A percentile compares a stretch with the other conserved stretches of the same genome.
phyloP scores from a whole-genome alignment of 768 basidiomycete species.

The Termitomyces sp. region DNA sequence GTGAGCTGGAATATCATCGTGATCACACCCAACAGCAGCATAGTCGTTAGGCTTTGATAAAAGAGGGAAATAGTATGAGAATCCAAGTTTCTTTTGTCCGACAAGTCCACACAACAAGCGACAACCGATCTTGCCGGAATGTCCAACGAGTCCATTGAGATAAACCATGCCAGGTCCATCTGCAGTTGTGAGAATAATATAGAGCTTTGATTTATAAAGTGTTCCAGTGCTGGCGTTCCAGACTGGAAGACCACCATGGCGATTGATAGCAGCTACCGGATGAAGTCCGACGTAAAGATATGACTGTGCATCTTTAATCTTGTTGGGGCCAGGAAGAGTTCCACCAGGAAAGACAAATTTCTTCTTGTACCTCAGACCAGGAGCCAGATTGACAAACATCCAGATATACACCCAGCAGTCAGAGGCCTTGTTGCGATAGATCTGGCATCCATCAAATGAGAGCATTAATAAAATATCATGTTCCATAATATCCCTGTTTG shows the following conservation, averaged over 20 bases:
- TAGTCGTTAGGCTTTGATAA: constrained; percentile 20
- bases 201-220: constrained; percentile 4
- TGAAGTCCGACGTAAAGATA: constrained; percentile 1
- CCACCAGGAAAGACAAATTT: constrained; percentile 1
- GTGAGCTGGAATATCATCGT: constrained; percentile 15
- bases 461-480: constrained; percentile 23
- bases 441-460: constrained; percentile 30
- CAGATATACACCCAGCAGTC: constrained; percentile 31
- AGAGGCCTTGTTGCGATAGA: constrained; percentile 28
- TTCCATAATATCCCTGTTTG: constrained; percentile 11
- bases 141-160: constrained; percentile 25
- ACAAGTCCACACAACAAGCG: constrained; percentile 21
- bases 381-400: constrained; percentile 22
- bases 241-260: background rate
- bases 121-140: constrained; percentile 29
- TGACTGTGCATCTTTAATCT: constrained; percentile 2
- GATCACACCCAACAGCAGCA: constrained; percentile 17
- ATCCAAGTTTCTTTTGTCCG: constrained; percentile 21
- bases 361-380: too few relatives aligned
- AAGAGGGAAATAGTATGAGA: constrained; percentile 23
- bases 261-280: constrained; percentile 1
- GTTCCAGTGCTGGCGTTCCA: constrained; percentile 1
- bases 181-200: constrained; percentile 11
- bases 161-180: constrained; percentile 24
- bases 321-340: constrained; percentile 6